Percentiles rank a stretch among this genome's conserved stretches.
Evolutionary conservation across 352 stramenopile genomes (phyloP).

Genomic region (Phytophthora pisi): DNA sequence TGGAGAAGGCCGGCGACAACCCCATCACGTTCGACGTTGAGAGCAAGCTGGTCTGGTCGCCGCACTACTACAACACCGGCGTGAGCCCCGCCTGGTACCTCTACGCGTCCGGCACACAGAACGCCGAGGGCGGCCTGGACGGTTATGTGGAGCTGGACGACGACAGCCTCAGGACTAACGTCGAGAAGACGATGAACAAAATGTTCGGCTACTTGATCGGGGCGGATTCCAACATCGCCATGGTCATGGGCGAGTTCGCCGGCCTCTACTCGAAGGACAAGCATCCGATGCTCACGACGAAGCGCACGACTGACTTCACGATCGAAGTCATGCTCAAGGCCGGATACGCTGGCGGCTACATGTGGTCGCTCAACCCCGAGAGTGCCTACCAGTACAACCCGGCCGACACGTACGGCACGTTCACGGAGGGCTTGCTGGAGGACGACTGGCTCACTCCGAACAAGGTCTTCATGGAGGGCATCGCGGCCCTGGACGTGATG

Average conservation of each 20-base stretch:
- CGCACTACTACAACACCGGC: constrained; percentile 77
- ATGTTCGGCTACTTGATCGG: constrained; percentile 71
- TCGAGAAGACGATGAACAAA: constrained; percentile 58
- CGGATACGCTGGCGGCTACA: constrained; percentile 61
- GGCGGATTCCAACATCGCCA: constrained; percentile 41
- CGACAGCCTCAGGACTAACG: constrained; percentile 44
- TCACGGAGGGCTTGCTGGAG: constrained; percentile 60
- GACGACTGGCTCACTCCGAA: constrained; percentile 79
- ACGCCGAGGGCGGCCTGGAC: constrained; percentile 18
- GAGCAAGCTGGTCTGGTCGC: constrained; percentile 71
- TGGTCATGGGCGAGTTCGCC: constrained; percentile 70
- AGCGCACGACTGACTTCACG: constrained; percentile 64
- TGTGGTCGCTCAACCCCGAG: constrained; percentile 80
- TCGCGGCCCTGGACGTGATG: constrained; percentile 56
- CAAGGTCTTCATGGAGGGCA: constrained; percentile 58
- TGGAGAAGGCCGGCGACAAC: constrained; percentile 43
- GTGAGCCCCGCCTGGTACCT: constrained; percentile 67
- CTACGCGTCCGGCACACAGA: constrained; percentile 46
- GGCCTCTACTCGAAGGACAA: constrained; percentile 61
- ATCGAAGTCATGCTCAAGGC: constrained; percentile 63
- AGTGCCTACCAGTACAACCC: constrained; percentile 78
- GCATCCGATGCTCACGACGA: constrained; percentile 61
- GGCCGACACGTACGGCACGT: constrained; percentile 52
- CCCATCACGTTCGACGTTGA: constrained; percentile 46
- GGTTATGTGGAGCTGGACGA: constrained; percentile 57